phyloP scores from a whole-genome alignment of 805 yeast genomes.

The Lipomyces yamadae region DNA sequence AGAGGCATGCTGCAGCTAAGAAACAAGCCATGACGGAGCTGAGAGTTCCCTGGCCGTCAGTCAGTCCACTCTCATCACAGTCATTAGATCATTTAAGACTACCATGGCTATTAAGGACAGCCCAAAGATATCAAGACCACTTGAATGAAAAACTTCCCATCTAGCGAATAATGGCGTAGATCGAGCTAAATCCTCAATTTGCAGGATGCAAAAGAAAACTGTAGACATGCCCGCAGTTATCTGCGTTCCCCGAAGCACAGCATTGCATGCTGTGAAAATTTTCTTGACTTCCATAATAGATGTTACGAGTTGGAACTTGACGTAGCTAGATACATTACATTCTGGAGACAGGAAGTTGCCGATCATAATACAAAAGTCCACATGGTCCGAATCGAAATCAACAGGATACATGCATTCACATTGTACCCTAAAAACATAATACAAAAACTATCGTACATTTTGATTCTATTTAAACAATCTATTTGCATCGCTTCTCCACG shows the following conservation, averaged over 20 bases:
- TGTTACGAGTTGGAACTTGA: neutral
- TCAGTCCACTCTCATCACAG: neutral
- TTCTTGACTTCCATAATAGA: constrained; percentile 1
- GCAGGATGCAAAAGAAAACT: constrained; percentile 8
- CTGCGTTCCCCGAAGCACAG: constrained; percentile 17
- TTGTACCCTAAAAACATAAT: neutral
- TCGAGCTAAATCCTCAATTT: constrained; percentile 13
- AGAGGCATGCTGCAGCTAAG: constrained; percentile 7
- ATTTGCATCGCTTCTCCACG: constrained; percentile 49
- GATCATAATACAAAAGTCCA: neutral
- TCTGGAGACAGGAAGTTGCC: neutral
- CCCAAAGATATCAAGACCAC: constrained; percentile 13
- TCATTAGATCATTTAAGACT: neutral
- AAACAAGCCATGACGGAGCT: constrained; percentile 7
- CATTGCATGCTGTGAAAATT: constrained; percentile 5
- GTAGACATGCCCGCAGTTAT: constrained; percentile 5
- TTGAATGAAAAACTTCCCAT: constrained; percentile 14
- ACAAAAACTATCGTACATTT: constrained; percentile 21
- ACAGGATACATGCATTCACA: constrained; percentile 8
- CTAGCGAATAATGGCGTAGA: constrained; percentile 2
- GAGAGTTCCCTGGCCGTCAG: neutral
- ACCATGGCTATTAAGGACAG: constrained; percentile 13
- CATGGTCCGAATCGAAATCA: neutral
- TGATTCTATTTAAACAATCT: constrained; percentile 11
- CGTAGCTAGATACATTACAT: neutral